Evolutionary conservation across 208 protist genomes (phyloP), one percentile per base, ranked within the genome.

Genomic region (Trypanosoma scelopori): DNA sequence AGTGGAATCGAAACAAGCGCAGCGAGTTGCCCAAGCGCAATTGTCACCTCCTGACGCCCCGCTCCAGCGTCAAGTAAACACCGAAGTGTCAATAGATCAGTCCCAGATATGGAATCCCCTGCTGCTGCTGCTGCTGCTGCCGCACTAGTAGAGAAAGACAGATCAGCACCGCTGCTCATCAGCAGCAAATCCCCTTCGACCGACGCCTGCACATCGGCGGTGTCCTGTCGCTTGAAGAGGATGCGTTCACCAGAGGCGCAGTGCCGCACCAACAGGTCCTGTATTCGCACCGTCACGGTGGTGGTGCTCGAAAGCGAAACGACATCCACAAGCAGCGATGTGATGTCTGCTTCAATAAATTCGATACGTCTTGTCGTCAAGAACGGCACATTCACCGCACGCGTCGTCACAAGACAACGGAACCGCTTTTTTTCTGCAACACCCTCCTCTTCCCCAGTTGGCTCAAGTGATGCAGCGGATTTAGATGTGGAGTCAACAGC

Each of bases 371-470:
- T 56, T 4, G 73, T 78, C 16, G 83, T 92, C 35, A 94, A 55
- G 55, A 94, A 89, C 5, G 85, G 89, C 5, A 95, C 78, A 16
- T 76, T 72, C 12, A 91, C 84, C n/a, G 65, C 76, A 23, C 84
- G 84, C 2, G 85, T 95, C 0, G 68, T 87, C 22, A 94, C 65
- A 25, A 78, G 28, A 69, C 76, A 83, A 46, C 82, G 82, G 60
- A 94, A 85, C 20, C 74, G 69, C 42, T 35, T 56, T 16, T 25
- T 42, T 53, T 28, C 25, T n/a, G 5, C 25, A n/a, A 15, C 35
- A 37, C 25, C 39, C 50, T 32, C 22, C 18, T 9, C 50, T 58
- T 32, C 22, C 18, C 16, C 50, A 5, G 13, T 30, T 37, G 16
- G 50, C 1, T 25, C 25, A 20, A 6, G 4, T n/a, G 7, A 22